Percentiles rank a stretch among this genome's conserved stretches.
These are phyloP conservation scores for Candida sp. DNA, from an alignment of 1,139 yeast species.

Conservation along the genomic window DNA sequence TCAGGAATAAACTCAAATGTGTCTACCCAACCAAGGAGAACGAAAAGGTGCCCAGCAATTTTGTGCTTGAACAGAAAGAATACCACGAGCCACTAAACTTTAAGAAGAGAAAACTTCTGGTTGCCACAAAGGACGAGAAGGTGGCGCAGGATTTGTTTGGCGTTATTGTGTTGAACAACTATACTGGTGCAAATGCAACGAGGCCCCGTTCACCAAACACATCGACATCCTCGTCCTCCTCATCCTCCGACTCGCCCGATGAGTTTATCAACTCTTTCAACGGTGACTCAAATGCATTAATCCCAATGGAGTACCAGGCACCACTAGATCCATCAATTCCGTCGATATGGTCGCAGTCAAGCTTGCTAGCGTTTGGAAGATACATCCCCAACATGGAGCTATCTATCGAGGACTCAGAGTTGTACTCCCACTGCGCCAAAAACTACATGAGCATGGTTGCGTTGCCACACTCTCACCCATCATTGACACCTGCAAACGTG, in stretches of 20 bases:
- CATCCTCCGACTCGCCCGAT: not conserved
- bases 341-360: not conserved
- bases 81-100: slow-evolving; percentile 2
- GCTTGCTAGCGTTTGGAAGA: slow-evolving; percentile 8
- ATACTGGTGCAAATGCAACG: not conserved
- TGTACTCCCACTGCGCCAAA: slow-evolving; percentile 9
- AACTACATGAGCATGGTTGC: slow-evolving; percentile 12
- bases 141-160: slow-evolving; percentile 1
- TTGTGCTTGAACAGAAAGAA: slow-evolving; percentile 3
- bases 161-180: slow-evolving; percentile 2
- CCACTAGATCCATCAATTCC: not conserved
- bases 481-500: slow-evolving; percentile 7
- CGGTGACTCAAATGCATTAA: not conserved
- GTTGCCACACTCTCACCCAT: slow-evolving; percentile 12
- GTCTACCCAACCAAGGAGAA: slow-evolving; percentile 5
- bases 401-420: slow-evolving; percentile 11
- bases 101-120: slow-evolving; percentile 1
- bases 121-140: not conserved
- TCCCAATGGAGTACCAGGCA: not conserved
- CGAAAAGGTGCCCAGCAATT: slow-evolving; percentile 9
- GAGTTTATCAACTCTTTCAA: not conserved
- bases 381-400: slow-evolving; percentile 10
- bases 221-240: not conserved
- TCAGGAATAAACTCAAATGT: slow-evolving; percentile 11
- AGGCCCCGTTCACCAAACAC: not conserved